Percentiles rank a stretch among this genome's conserved stretches.
These are phyloP conservation scores for Umbellularia californica DNA, from an alignment of 164 flowering plant species.

Conservation along the genomic window DNA sequence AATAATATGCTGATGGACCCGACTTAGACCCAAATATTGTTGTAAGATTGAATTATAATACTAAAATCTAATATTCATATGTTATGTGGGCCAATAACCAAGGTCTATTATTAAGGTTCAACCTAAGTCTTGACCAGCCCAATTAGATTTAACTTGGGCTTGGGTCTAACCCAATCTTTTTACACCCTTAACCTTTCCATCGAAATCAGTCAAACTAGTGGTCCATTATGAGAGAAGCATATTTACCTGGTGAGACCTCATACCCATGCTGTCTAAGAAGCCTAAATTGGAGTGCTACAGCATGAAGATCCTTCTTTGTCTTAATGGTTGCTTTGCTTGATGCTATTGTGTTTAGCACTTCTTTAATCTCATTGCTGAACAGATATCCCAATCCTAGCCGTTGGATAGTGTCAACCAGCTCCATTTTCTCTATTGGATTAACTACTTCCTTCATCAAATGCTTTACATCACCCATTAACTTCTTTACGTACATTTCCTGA, in stretches of 20 bases:
- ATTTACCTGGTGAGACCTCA: slow-evolving; percentile 7
- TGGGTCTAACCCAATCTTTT: neutral
- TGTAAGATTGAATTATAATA: too few species aligned
- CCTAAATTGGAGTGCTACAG: slow-evolving; percentile 26
- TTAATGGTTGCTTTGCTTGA: neutral
- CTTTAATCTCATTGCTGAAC: neutral
- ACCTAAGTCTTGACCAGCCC: slow-evolving; percentile 1
- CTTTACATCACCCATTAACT: slow-evolving; percentile 2
- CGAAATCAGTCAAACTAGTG: too few species aligned
- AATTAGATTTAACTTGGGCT: neutral
- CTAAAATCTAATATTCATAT: too few species aligned
- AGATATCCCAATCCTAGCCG: slow-evolving; percentile 23
- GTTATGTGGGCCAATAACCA: too few species aligned
- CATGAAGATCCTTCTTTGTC: slow-evolving; percentile 4
- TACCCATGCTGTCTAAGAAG: slow-evolving; percentile 22
- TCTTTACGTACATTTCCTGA: neutral
- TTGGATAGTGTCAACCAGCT: slow-evolving; percentile 28
- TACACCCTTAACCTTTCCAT: neutral
- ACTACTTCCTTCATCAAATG: neutral
- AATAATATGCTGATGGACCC: too few species aligned
- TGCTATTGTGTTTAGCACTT: slow-evolving; percentile 1
- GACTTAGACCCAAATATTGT: too few species aligned
- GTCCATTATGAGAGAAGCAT: too few species aligned
- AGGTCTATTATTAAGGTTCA: too few species aligned
- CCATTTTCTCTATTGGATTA: slow-evolving; percentile 2